Evolutionary conservation across 805 yeast genomes (phyloP).

Genomic region (Candida chilensis): DNA sequence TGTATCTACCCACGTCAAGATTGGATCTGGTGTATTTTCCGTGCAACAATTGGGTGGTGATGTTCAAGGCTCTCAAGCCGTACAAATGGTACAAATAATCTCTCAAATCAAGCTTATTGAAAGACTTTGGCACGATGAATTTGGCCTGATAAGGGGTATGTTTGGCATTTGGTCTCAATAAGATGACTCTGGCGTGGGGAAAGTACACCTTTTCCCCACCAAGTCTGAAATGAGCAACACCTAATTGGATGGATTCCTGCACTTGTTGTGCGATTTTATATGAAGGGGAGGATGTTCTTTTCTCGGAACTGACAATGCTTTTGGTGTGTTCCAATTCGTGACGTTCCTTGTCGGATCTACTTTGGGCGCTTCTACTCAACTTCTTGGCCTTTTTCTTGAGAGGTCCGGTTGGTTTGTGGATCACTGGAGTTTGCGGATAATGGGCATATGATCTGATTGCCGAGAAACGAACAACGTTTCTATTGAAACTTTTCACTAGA

Average conservation of each 20-base stretch:
- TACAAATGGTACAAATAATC: conserved; percentile 89
- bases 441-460: too few relatives aligned
- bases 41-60: conserved; percentile 79
- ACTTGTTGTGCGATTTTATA: background rate
- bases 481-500: too few relatives aligned
- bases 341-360: too few relatives aligned
- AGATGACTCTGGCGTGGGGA: conserved; percentile 76
- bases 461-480: too few relatives aligned
- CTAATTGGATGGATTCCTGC: conserved; percentile 31
- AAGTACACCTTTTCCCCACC: conserved; percentile 75
- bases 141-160: conserved; percentile 97
- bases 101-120: conserved; percentile 89
- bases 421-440: too few relatives aligned
- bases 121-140: conserved; percentile 86
- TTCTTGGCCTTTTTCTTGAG: too few relatives aligned
- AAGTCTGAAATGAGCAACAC: conserved; percentile 70
- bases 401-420: too few relatives aligned
- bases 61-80: conserved; percentile 81
- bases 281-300: background rate
- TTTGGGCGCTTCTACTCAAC: too few relatives aligned
- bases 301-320: too few relatives aligned
- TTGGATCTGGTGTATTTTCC: conserved; percentile 50
- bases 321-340: too few relatives aligned
- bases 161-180: conserved; percentile 88
- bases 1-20: conserved; percentile 42